Evolutionary conservation across 108 stramenopile species (phyloP).

Genomic region (Nitzschia inconspicua): DNA sequence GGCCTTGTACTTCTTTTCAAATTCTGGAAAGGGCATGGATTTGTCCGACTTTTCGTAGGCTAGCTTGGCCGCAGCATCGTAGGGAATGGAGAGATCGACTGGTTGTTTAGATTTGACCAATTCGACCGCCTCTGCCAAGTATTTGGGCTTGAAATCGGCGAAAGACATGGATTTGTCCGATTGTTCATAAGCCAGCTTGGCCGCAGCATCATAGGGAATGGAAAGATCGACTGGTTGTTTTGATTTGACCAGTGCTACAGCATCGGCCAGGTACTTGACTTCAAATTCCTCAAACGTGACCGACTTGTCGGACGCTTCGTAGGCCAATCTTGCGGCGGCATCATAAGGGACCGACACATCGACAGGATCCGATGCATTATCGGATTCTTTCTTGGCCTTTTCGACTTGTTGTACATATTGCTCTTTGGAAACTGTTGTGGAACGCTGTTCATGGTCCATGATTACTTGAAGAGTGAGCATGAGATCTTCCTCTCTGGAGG

Average conservation of each 20-base stretch:
- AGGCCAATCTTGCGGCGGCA: slow-evolving; percentile 37
- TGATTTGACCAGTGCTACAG: slow-evolving; percentile 28
- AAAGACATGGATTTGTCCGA: slow-evolving; percentile 28
- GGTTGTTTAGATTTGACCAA: slow-evolving; percentile 31
- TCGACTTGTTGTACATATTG: slow-evolving; percentile 38
- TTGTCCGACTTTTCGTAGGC: slow-evolving; percentile 41
- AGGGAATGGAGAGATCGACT: slow-evolving; percentile 39
- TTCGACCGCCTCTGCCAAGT: slow-evolving; percentile 35
- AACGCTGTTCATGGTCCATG: slow-evolving; percentile 39
- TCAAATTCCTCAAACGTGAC: slow-evolving; percentile 34
- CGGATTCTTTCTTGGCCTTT: slow-evolving; percentile 17
- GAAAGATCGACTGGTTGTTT: slow-evolving; percentile 40
- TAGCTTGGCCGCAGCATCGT: slow-evolving; percentile 37
- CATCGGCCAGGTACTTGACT: slow-evolving; percentile 29
- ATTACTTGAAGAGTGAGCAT: slow-evolving; percentile 46
- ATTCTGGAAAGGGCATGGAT: slow-evolving; percentile 32
- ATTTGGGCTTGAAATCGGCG: slow-evolving; percentile 31
- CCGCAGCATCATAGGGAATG: slow-evolving; percentile 43
- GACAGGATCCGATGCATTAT: slow-evolving; percentile 1
- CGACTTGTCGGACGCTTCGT: slow-evolving; percentile 35
- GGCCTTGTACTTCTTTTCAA: slow-evolving; percentile 35
- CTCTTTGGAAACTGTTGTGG: slow-evolving; percentile 39
- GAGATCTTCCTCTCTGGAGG: slow-evolving; percentile 46
- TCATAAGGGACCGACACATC: slow-evolving; percentile 40
- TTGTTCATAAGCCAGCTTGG: slow-evolving; percentile 38